These are phyloP conservation scores for Carpinus viminea DNA, from an alignment of 306 rosid genomes.

Conservation along the genomic window DNA sequence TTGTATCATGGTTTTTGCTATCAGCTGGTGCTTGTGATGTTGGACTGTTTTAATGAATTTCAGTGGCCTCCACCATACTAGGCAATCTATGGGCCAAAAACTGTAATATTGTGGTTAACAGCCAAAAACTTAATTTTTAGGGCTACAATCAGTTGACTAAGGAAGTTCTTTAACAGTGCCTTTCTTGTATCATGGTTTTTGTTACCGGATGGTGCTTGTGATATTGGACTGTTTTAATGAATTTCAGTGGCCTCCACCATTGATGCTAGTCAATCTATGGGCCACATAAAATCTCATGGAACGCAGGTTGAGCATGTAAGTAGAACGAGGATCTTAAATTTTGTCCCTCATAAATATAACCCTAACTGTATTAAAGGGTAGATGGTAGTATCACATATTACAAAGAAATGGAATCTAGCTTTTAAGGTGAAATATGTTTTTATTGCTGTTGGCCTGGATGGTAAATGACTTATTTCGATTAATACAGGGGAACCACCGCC, in stretches of 20 bases:
- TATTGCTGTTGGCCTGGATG: constrained; percentile 8
- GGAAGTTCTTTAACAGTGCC: background rate
- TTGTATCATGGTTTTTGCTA: background rate
- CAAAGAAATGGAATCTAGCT: background rate
- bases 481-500: constrained; percentile 62
- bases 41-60: background rate
- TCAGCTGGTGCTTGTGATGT: background rate
- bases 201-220: background rate
- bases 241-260: background rate
- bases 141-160: background rate
- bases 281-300: background rate
- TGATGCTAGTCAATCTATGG: background rate
- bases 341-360: background rate
- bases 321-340: background rate
- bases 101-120: background rate
- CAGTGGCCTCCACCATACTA: background rate
- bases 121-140: background rate
- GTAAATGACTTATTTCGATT: constrained; percentile 20
- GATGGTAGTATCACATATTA: background rate
- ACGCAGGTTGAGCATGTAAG: background rate
- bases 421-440: background rate
- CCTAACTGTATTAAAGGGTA: background rate
- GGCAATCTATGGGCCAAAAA: background rate
- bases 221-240: background rate
- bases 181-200: background rate